These are phyloP conservation scores for Poronia punctata DNA, from an alignment of 495 filamentous ascomycete species.

Conservation along the genomic window DNA sequence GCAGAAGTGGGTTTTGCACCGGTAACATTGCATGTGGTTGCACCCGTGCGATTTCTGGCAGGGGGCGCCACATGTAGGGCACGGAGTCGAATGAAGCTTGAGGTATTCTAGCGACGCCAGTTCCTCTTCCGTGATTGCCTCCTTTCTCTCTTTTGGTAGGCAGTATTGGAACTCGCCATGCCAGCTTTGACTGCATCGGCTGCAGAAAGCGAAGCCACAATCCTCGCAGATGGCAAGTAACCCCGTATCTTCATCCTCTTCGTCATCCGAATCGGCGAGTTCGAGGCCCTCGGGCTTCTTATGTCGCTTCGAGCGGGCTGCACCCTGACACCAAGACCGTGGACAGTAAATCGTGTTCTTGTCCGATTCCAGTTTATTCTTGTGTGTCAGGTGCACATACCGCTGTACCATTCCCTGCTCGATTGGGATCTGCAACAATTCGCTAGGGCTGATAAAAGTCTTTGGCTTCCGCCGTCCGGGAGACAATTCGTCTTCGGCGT, in stretches of 20 bases:
- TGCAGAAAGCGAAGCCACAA: slow-evolving; percentile 89
- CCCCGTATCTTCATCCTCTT: slow-evolving; percentile 38
- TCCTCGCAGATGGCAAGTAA: slow-evolving; percentile 76
- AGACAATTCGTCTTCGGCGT: slow-evolving; percentile 17
- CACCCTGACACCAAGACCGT: slow-evolving; percentile 85
- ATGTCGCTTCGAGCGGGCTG: slow-evolving; percentile 75
- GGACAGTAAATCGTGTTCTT: slow-evolving; percentile 93
- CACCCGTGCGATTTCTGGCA: slow-evolving; percentile 88
- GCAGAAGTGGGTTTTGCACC: slow-evolving; percentile 88
- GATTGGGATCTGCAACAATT: slow-evolving; percentile 80
- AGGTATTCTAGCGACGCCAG: slow-evolving; percentile 78
- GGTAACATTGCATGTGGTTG: slow-evolving; percentile 96
- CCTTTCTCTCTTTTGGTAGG: slow-evolving; percentile 51
- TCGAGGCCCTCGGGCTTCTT: slow-evolving; percentile 57
- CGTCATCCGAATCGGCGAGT: slow-evolving; percentile 40
- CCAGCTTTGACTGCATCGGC: slow-evolving; percentile 60
- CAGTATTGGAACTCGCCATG: slow-evolving; percentile 72
- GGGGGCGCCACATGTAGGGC: slow-evolving; percentile 82
- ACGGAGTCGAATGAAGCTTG: slow-evolving; percentile 69
- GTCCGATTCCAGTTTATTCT: slow-evolving; percentile 83
- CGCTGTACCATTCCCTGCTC: slow-evolving; percentile 67
- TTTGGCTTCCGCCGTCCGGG: slow-evolving; percentile 38
- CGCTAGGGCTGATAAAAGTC: slow-evolving; percentile 73
- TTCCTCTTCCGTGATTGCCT: slow-evolving; percentile 73
- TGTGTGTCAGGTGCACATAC: slow-evolving; percentile 84